phyloP scores from a whole-genome alignment of 441 rosid genomes.

The Viola pubescens region DNA sequence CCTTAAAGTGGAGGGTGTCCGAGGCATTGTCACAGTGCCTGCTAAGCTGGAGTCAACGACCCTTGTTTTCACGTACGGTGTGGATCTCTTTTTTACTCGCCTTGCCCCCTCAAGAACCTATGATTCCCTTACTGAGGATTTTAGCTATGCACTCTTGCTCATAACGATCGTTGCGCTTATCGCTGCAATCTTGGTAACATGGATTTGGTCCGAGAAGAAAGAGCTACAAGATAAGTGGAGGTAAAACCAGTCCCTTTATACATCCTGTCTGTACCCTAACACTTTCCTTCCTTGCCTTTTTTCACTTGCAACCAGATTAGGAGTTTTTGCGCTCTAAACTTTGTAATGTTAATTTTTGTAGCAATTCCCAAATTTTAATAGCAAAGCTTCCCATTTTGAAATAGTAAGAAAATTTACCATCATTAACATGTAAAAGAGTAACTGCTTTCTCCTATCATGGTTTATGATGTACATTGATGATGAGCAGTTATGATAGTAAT shows the following conservation, averaged over 20 bases:
- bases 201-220: conserved; percentile 87
- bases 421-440: too few relatives aligned
- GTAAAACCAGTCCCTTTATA: conserved; percentile 25
- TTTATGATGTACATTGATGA: too few relatives aligned
- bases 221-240: conserved; percentile 92
- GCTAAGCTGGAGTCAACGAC: conserved; percentile 94
- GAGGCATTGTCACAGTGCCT: conserved; percentile 73
- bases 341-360: conserved; percentile 22
- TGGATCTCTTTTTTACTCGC: conserved; percentile 86
- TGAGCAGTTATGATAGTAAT: too few relatives aligned
- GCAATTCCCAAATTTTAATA: conserved; percentile 3
- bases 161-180: conserved; percentile 78
- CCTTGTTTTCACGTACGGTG: conserved; percentile 80
- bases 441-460: too few relatives aligned
- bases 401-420: too few relatives aligned
- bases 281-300: not conserved
- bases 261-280: conserved; percentile 9
- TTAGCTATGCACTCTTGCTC: conserved; percentile 89
- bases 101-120: conserved; percentile 98
- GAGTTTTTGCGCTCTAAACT: conserved; percentile 10
- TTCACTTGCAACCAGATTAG: conserved; percentile 9
- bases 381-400: conserved; percentile 6
- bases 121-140: conserved; percentile 96
- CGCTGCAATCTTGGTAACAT: conserved; percentile 81
- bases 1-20: conserved; percentile 77